Base-by-base conservation (phyloP, 2,329 filamentous ascomycete species). In the Colletotrichum orchidophilum region DNA sequence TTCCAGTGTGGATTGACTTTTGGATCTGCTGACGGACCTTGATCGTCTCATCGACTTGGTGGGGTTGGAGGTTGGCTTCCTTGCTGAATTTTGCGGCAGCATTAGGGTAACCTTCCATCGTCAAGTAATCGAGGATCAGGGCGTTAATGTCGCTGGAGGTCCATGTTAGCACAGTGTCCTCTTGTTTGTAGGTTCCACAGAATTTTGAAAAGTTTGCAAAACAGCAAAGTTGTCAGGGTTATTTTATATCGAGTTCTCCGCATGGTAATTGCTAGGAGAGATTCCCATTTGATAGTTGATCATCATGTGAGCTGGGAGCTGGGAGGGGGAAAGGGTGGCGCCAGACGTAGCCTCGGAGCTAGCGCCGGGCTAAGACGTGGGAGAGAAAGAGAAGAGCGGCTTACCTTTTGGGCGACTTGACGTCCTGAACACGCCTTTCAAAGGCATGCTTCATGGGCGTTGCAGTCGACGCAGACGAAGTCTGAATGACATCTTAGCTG, bases 241-340 rank as follows among this genome's bases (percentile, higher is more conserved):
- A 92, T 90, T 93, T 91, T 78, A 81, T 80, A 94, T 92, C 87
- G 85, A 87, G 83, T 91, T 94, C 91, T 99, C 96, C 92, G 94
- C 96, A 99, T 88, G 83, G 81, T 71, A 84, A 86, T 90, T 88
- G 88, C 94, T 98, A 94, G 93, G 96, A 99, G 97, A 99, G 96
- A 99, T 99, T 99, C 96, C 96, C 96, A 99, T 97, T 97, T 74
- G 92, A 94, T 92, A 91, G 85, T 84, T 88, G 86, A 94, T 97
- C 95, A 97, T 97, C 87, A 90, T 86, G 77, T 85, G 65, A 71
- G 78, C 77, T 75, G 77, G 73, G 74, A 66, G n/a, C n/a, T n/a
- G n/a, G 33, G 18, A 66, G 59, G 27, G 11, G 29, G 57, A 65
- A 35, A 61, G 65, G 78, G 57, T 72, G 67, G 31, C 64, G 64